Evolutionary conservation across 805 yeast genomes (phyloP).

Genomic region (Sporopachydermia lactativora): DNA sequence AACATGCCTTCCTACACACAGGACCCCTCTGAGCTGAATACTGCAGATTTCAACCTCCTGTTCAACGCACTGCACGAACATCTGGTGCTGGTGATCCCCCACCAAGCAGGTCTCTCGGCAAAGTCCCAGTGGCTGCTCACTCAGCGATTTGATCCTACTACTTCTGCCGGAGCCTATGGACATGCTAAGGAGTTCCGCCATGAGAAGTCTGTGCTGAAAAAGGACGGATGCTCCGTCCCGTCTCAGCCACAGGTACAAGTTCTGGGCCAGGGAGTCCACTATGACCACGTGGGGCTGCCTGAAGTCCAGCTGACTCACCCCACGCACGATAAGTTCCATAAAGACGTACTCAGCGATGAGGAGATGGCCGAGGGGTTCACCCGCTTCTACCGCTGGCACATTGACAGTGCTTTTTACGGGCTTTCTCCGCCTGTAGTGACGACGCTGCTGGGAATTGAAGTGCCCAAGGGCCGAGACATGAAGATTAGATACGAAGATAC

Average conservation of each 20-base stretch:
- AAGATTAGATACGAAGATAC: conserved; percentile 53
- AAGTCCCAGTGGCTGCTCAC: conserved; percentile 66
- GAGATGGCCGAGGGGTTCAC: conserved; percentile 52
- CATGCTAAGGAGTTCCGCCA: conserved; percentile 72
- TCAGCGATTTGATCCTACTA: conserved; percentile 63
- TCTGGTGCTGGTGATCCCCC: conserved; percentile 63
- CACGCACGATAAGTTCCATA: conserved; percentile 71
- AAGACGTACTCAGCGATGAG: conserved; percentile 44
- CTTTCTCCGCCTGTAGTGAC: conserved; percentile 80
- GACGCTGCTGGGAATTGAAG: conserved; percentile 69
- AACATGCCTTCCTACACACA: conserved; percentile 51
- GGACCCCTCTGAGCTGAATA: conserved; percentile 58
- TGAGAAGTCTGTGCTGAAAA: conserved; percentile 50
- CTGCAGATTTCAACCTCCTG: conserved; percentile 47
- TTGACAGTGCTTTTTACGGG: conserved; percentile 79
- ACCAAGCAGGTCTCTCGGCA: conserved; percentile 55
- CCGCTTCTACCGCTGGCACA: conserved; percentile 87
- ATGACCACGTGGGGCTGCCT: conserved; percentile 43
- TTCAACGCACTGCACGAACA: conserved; percentile 52
- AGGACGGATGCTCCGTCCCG: conserved; percentile 72
- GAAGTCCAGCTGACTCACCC: conserved; percentile 63
- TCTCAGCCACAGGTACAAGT: conserved; percentile 82
- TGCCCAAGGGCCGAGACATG: conserved; percentile 45
- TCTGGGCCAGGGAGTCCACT: conserved; percentile 61
- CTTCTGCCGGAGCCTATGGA: conserved; percentile 54